Base-by-base conservation (phyloP, 768 basidiomycete genomes). In the Leccinum variicolor region DNA sequence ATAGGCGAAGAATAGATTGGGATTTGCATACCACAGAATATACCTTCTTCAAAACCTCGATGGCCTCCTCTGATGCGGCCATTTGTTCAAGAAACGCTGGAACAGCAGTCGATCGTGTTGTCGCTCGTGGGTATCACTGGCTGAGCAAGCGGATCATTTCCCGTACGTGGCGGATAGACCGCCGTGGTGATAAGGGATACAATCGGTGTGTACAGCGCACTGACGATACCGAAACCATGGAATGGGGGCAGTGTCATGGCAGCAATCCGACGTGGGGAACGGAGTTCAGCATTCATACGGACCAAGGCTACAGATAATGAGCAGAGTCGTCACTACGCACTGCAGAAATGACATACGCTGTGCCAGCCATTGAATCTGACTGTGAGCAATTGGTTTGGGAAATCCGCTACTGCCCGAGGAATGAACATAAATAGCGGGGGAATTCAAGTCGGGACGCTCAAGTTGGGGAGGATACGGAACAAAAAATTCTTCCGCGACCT, bases 341-440 rank as follows among this genome's bases (percentile, higher is more conserved):
- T n/a, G 6, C 2, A 3, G 15, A 21, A 4, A 23, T 11, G 9
- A 64, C 76, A 48, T 62, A 80, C 79, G 63, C 14, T 71, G 68
- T 1, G 57, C 41, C 9, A 70, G 53, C 73, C 76, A 76, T 28
- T 79, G 72, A 5, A 69, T 52, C 26, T 77, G 53, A 1, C 67
- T 75, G 45, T 76, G 69, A 2, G 70, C 60, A 26, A 81, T 76
- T 1, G 79, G 73, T 62, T 80, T 81, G 3, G 80, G 80, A 31
- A 79, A 69, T 17, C 79, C 81, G 4, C 77, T 80, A 4, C 79
- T 80, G 13, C 80, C 81, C 5, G 78, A 80, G 1, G 80, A 79
- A 58, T 81, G 81, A 54, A 81, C 58, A 17, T 81, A 78, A 13
- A 79, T 53, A 1, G 75, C 75, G 15, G 77, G 74, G 2, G 73